Evolutionary conservation across 257 asterid species (phyloP).

Genomic region (Paulownia fortunei): DNA sequence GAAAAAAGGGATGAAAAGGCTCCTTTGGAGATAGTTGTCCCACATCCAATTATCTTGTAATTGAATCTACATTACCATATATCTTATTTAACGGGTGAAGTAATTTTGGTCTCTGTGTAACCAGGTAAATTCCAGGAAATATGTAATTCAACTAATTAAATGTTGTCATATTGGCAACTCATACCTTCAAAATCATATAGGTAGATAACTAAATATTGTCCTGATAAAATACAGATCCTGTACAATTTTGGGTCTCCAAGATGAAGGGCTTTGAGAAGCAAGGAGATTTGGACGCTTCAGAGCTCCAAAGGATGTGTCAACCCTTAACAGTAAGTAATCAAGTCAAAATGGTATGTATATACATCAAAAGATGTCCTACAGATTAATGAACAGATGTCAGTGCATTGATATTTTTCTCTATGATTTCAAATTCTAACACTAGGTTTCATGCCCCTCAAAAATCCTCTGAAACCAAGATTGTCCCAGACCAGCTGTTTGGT

Average conservation of each 20-base stretch:
- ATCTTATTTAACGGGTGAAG: too few species aligned
- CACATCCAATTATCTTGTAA: too few species aligned
- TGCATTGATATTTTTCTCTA: background rate
- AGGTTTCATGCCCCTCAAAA: background rate
- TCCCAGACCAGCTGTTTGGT: background rate
- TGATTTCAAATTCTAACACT: background rate
- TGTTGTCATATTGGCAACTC: background rate
- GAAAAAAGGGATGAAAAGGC: background rate
- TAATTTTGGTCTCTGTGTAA: too few species aligned
- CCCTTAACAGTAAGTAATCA: background rate
- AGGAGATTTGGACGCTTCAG: background rate
- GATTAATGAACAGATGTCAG: background rate
- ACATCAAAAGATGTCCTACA: constrained; percentile 1
- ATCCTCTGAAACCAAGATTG: background rate
- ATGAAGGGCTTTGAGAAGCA: constrained; percentile 10
- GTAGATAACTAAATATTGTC: background rate
- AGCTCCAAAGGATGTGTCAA: constrained; percentile 5
- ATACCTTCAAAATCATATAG: background rate
- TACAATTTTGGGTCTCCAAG: background rate
- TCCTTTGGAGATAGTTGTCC: background rate
- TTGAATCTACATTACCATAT: too few species aligned
- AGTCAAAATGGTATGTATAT: background rate
- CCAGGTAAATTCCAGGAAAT: background rate
- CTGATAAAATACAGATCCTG: background rate
- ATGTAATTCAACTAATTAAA: background rate